Percentiles rank a stretch among this genome's conserved stretches.
These are phyloP conservation scores for Firmiana major DNA, from an alignment of 345 rosid genomes.

Conservation along the genomic window DNA sequence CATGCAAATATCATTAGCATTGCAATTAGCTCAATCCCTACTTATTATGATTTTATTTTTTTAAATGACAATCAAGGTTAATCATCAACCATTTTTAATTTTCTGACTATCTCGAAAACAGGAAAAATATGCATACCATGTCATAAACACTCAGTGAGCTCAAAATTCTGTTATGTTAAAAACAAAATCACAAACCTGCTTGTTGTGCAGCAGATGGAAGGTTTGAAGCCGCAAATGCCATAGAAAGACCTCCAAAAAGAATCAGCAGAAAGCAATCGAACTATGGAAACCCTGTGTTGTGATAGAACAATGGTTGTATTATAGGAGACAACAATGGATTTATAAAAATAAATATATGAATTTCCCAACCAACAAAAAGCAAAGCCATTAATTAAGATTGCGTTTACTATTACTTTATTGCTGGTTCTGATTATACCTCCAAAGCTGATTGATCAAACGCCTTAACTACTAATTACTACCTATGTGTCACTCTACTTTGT, in stretches of 20 bases:
- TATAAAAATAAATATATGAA: neutral
- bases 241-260: conserved; percentile 17
- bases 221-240: conserved; percentile 44
- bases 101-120: neutral
- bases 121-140: neutral
- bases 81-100: neutral
- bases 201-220: conserved; percentile 35
- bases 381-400: conserved; percentile 17
- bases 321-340: conserved; percentile 2
- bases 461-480: neutral
- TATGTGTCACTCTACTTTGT: neutral
- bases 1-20: neutral
- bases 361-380: conserved; percentile 21
- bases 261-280: neutral
- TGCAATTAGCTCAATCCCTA: neutral
- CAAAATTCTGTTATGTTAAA: conserved; percentile 2
- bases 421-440: neutral
- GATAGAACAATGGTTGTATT: neutral
- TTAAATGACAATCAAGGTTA: neutral
- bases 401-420: conserved; percentile 2
- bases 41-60: neutral
- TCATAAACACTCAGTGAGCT: neutral
- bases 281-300: conserved; percentile 14
- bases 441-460: neutral
- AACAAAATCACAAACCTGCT: conserved; percentile 42